Base-by-base conservation (phyloP, 768 basidiomycete genomes). In the Cubamyces lactineus region DNA sequence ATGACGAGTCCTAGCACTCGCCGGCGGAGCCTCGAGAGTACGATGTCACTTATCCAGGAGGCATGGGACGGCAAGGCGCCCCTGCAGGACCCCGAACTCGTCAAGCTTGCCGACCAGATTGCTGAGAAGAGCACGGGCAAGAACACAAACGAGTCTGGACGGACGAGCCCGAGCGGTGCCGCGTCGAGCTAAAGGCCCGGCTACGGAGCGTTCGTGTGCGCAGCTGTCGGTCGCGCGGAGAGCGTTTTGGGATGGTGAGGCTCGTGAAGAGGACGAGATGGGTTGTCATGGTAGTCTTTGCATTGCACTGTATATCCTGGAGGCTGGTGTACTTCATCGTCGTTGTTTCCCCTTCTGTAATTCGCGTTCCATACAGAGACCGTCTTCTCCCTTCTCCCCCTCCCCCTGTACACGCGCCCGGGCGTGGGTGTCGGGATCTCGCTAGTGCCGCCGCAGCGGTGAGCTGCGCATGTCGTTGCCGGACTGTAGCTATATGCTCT, bases 1-100 rank as follows among this genome's bases (percentile, higher is more conserved):
- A 90, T 88, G 86, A 96, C 96, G 53, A 92, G 89, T 70, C 96
- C 97, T 15, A 95, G 92, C 73, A 98, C 89, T 52, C 80, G 97
- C 66, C 80, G 96, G 75, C 80, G 96, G 73, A 94, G 91, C 72
- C 74, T 98, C 73, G 96, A 98, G 80, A 95, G 91, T 73, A 98
- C 97, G 54, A 94, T 96, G 81, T 89, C 89, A 64, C 84, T 98
- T 72, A 96, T 98, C 70, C 89, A 95, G 75, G 93, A 94, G 67
- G 96, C 91, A 6, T 86, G 89, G 75, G 95, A 96, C 53, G 92
- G 91, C 34, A 87, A 82, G 59, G 26, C 51, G 28, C 52, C 66
- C 2, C 0, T 57, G 23, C 62, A 65, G 52, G 71, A 72, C 55
- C 57, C 67, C 12, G 71, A 72, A 67, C 62, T 72, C 30, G 59